Conservation (phyloP, 805 yeast species). For the Jamesozyma rosinii region DNA sequence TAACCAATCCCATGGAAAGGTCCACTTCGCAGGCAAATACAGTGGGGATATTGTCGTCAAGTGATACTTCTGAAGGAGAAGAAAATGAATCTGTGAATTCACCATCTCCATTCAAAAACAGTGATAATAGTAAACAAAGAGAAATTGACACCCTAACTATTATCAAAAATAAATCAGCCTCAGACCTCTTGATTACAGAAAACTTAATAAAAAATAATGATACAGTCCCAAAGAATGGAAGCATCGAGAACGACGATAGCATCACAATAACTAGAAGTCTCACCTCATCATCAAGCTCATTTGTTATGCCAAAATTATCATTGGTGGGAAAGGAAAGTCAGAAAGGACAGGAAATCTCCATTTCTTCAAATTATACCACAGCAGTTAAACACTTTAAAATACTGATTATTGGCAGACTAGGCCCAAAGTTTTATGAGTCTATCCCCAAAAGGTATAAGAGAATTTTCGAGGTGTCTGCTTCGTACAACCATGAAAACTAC, state of each 20-base stretch:
- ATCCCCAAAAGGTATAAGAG: slow-evolving; percentile 19
- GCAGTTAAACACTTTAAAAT: slow-evolving; percentile 10
- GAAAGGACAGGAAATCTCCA: background rate
- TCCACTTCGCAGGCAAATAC: slow-evolving; percentile 10
- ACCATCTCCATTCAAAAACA: slow-evolving; percentile 1
- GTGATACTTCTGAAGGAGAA: slow-evolving; percentile 31
- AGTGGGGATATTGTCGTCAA: slow-evolving; percentile 13
- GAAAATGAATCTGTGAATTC: background rate
- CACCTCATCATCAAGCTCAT: slow-evolving; percentile 25
- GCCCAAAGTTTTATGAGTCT: slow-evolving; percentile 16
- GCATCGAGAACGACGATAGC: slow-evolving; percentile 2
- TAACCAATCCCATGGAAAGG: slow-evolving; percentile 10
- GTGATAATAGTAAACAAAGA: background rate
- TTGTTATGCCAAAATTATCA: slow-evolving; percentile 29
- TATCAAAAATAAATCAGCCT: background rate
- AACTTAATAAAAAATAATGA: background rate
- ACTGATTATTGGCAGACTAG: slow-evolving; percentile 23
- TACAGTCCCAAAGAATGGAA: background rate
- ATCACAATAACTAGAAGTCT: slow-evolving; percentile 19
- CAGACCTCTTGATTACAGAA: background rate
- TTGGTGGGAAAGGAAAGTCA: slow-evolving; percentile 1
- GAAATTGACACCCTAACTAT: background rate
- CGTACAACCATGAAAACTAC: slow-evolving; percentile 13
- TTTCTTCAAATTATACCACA: background rate
- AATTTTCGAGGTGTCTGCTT: slow-evolving; percentile 18